Conservation (phyloP, 2,329 filamentous ascomycete species). For the Rhinocladiella mackenziei region DNA sequence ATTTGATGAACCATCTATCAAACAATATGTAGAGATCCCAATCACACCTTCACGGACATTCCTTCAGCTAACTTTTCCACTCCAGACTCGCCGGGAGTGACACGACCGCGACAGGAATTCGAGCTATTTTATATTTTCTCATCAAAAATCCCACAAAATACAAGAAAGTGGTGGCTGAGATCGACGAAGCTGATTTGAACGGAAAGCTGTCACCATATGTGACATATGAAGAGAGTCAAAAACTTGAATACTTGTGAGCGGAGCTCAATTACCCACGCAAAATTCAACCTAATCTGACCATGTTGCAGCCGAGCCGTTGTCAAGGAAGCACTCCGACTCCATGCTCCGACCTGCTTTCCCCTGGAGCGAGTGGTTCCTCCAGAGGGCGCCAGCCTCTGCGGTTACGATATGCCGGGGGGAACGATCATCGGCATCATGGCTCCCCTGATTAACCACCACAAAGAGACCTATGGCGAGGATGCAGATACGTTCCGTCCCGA, state of each 20-base stretch:
- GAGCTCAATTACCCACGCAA: slow-evolving; percentile 20
- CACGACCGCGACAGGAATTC: slow-evolving; percentile 10
- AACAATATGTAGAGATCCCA: slow-evolving; percentile 10
- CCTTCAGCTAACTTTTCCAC: neutral
- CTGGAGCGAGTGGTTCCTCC: slow-evolving; percentile 27
- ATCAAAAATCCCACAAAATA: slow-evolving; percentile 38
- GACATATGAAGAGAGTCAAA: slow-evolving; percentile 2
- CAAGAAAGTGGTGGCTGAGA: slow-evolving; percentile 4
- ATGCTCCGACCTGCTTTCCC: slow-evolving; percentile 25
- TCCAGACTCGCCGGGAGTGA: slow-evolving; percentile 9
- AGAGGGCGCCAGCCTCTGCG: slow-evolving; percentile 9
- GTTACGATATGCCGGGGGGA: neutral
- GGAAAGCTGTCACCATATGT: slow-evolving; percentile 6
- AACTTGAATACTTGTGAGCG: slow-evolving; percentile 8
- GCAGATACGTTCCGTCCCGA: slow-evolving; percentile 64
- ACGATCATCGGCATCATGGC: neutral
- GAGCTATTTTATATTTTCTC: slow-evolving; percentile 39
- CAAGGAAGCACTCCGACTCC: slow-evolving; percentile 18
- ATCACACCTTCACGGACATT: neutral
- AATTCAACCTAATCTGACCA: neutral
- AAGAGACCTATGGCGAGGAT: slow-evolving; percentile 66
- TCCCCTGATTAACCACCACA: slow-evolving; percentile 5
- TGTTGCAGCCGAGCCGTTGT: slow-evolving; percentile 32
- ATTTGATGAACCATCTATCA: slow-evolving; percentile 15
- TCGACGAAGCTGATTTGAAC: slow-evolving; percentile 2